Evolutionary conservation across 441 rosid genomes (phyloP).

Genomic region (Oxalis stricta): DNA sequence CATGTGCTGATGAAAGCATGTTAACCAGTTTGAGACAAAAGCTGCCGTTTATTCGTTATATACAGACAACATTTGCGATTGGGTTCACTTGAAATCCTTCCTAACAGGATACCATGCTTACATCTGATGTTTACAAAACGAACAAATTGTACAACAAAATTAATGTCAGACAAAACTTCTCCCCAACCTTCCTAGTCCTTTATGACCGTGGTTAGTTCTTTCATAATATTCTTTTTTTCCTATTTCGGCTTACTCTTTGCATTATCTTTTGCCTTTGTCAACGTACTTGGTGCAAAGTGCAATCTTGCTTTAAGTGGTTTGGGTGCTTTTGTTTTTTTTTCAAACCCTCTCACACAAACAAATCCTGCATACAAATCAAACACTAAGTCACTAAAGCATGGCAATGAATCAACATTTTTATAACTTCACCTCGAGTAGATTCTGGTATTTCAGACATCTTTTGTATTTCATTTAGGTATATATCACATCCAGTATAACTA

Average conservation of each 20-base stretch:
- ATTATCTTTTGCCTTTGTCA: slow-evolving; percentile 27
- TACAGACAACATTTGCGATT: too few relatives aligned
- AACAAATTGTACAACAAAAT: slow-evolving; percentile 34
- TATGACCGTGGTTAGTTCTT: slow-evolving; percentile 16
- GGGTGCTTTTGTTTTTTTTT: slow-evolving; percentile 59
- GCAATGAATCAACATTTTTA: not conserved
- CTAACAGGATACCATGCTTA: too few relatives aligned
- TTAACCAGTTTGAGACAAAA: too few relatives aligned
- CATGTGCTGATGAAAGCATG: too few relatives aligned
- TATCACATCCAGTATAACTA: too few relatives aligned
- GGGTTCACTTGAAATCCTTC: too few relatives aligned
- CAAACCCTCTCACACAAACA: slow-evolving; percentile 92
- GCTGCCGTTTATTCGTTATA: too few relatives aligned
- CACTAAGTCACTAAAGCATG: slow-evolving; percentile 3
- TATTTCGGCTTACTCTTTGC: slow-evolving; percentile 8
- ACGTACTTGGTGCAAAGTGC: slow-evolving; percentile 65
- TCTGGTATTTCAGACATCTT: not conserved
- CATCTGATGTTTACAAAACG: too few relatives aligned
- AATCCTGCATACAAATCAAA: slow-evolving; percentile 44
- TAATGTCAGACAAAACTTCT: slow-evolving; percentile 22
- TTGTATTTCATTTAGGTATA: too few relatives aligned
- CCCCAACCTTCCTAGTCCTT: slow-evolving; percentile 12
- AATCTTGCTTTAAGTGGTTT: slow-evolving; percentile 70
- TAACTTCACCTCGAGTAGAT: not conserved
- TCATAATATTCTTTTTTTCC: slow-evolving; percentile 11